These are phyloP conservation scores for Craterostigma plantagineum DNA, from an alignment of 257 asterid genomes.

Conservation along the genomic window DNA sequence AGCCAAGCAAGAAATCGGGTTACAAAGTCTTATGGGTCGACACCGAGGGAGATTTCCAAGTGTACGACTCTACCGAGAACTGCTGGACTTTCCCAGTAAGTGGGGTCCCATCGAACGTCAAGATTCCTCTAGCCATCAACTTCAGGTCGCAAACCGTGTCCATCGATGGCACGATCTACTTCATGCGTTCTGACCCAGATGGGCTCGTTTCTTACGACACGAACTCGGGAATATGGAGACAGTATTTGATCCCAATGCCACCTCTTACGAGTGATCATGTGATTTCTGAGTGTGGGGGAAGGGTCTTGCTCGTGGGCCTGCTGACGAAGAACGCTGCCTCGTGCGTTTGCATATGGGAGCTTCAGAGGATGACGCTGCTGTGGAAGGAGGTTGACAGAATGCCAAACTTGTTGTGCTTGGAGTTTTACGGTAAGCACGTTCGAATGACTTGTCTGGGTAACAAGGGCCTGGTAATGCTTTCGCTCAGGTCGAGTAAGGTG, in stretches of 20 bases:
- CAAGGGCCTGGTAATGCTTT: conserved; percentile 76
- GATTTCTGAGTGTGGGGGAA: conserved; percentile 65
- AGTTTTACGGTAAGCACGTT: conserved; percentile 95
- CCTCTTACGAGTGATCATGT: conserved; percentile 44
- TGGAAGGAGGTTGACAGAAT: conserved; percentile 99
- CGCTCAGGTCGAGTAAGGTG: conserved; percentile 74
- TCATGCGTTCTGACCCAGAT: conserved; percentile 76
- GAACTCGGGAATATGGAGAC: conserved; percentile 52
- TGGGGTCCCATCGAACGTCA: conserved; percentile 34
- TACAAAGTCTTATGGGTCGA: conserved; percentile 83
- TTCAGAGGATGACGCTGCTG: conserved; percentile 88
- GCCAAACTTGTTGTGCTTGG: conserved; percentile 99
- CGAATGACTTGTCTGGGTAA: conserved; percentile 92
- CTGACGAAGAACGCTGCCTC: conserved; percentile 86
- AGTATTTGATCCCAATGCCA: conserved; percentile 53
- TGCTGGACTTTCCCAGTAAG: conserved; percentile 57
- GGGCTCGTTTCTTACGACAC: conserved; percentile 64
- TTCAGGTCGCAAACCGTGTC: conserved; percentile 72
- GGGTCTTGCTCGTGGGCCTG: conserved; percentile 84
- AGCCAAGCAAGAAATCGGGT: conserved; percentile 24
- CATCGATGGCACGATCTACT: conserved; percentile 35
- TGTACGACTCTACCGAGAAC: conserved; percentile 42
- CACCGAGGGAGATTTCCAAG: conserved; percentile 69
- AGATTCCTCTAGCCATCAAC: conserved; percentile 67
- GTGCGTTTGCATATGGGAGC: conserved; percentile 95